These are phyloP conservation scores for Starmerella apis DNA, from an alignment of 805 yeast genomes.

Conservation along the genomic window DNA sequence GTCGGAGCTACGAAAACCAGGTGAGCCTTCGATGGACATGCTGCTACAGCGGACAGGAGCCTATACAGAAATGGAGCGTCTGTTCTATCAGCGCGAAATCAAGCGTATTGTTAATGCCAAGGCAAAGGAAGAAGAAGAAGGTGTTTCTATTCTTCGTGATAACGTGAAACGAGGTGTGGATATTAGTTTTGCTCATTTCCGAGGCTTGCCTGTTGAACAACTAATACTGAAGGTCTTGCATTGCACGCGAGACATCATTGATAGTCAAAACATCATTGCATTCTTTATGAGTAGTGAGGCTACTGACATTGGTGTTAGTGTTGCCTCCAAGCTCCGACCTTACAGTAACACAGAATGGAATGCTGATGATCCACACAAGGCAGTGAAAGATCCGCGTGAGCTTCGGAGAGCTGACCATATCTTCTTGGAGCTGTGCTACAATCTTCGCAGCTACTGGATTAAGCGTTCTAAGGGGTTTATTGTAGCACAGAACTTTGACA, in stretches of 20 bases:
- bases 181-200: conserved; percentile 74
- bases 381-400: conserved; percentile 63
- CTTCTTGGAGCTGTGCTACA: conserved; percentile 70
- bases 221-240: conserved; percentile 59
- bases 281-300: conserved; percentile 69
- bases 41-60: conserved; percentile 67
- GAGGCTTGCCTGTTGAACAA: conserved; percentile 50
- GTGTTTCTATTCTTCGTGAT: conserved; percentile 61
- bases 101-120: conserved; percentile 39
- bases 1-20: conserved; percentile 38
- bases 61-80: conserved; percentile 68
- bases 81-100: conserved; percentile 73
- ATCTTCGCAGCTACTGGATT: conserved; percentile 82
- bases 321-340: conserved; percentile 66
- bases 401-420: conserved; percentile 81
- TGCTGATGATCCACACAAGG: conserved; percentile 30
- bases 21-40: conserved; percentile 51
- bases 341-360: conserved; percentile 62
- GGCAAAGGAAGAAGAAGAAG: conserved; percentile 40
- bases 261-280: conserved; percentile 66
- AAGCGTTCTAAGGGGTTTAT: conserved; percentile 77
- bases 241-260: conserved; percentile 64
- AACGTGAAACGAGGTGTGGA: conserved; percentile 93
- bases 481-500: conserved; percentile 58
- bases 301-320: conserved; percentile 58